A percentile compares a stretch with the other conserved stretches of the same genome.
Conservation (phyloP, 208 protist species). For the Trypanosoma conorhini region DNA sequence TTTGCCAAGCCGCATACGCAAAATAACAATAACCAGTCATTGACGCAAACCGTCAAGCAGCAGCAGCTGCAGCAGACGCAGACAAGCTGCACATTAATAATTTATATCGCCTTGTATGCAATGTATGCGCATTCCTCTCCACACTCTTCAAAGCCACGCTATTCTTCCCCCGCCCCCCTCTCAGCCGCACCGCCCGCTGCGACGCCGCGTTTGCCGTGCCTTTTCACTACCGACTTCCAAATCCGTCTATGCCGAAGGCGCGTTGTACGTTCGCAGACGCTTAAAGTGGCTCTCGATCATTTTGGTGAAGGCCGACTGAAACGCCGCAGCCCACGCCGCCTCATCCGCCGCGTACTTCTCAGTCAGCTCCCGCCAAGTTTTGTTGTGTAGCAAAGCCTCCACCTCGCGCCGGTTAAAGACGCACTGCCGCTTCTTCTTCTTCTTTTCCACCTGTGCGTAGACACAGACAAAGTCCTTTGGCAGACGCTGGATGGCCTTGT, state of each 20-base stretch:
- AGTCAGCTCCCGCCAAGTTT: constrained; percentile 53
- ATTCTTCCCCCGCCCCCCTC: background rate
- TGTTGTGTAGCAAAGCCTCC: constrained; percentile 52
- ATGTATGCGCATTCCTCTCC: background rate
- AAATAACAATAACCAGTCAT: background rate
- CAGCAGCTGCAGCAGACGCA: background rate
- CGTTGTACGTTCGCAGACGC: constrained; percentile 57
- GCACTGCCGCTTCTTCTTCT: constrained; percentile 47
- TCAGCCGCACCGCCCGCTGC: background rate
- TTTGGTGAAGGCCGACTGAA: constrained; percentile 75
- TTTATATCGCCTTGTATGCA: background rate
- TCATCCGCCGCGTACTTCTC: constrained; percentile 63
- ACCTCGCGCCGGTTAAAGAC: constrained; percentile 66
- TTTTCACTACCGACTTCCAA: background rate
- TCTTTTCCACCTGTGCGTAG: constrained; percentile 38
- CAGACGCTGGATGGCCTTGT: constrained; percentile 57
- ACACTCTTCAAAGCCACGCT: background rate
- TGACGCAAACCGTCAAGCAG: background rate
- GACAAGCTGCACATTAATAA: background rate
- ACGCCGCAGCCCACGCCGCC: constrained; percentile 53
- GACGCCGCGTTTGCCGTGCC: background rate
- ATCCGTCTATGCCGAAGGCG: background rate
- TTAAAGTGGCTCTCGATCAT: constrained; percentile 85
- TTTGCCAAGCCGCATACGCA: background rate
- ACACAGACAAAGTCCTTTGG: constrained; percentile 59